Evolutionary conservation across 2,329 filamentous ascomycete genomes (phyloP).

Genomic region (Periconia macrospinosa): DNA sequence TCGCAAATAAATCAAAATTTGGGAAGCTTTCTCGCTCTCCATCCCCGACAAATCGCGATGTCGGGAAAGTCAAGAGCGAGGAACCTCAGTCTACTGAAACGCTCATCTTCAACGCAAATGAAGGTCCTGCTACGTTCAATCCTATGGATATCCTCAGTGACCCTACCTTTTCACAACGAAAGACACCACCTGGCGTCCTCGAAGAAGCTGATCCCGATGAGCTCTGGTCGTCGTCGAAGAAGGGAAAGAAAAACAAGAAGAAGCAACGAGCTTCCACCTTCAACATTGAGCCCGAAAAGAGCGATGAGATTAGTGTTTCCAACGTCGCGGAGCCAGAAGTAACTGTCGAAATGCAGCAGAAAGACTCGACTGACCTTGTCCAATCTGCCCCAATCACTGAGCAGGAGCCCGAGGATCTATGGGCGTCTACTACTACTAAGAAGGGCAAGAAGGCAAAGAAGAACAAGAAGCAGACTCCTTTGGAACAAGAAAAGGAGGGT

Average conservation of each 20-base stretch:
- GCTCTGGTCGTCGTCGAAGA: constrained; percentile 44
- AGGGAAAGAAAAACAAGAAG: constrained; percentile 52
- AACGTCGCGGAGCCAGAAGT: not conserved
- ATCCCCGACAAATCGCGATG: constrained; percentile 29
- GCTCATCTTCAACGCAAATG: constrained; percentile 21
- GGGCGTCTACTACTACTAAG: constrained; percentile 17
- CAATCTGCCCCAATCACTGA: constrained; percentile 4
- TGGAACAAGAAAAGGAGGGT: constrained; percentile 36
- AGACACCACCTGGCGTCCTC: constrained; percentile 34
- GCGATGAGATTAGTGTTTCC: not conserved
- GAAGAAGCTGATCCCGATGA: constrained; percentile 42
- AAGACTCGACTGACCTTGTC: constrained; percentile 1
- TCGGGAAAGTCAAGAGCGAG: constrained; percentile 15
- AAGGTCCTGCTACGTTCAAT: constrained; percentile 39
- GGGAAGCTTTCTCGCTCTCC: constrained; percentile 33
- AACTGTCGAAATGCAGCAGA: not conserved
- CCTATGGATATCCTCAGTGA: constrained; percentile 42
- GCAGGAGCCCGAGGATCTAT: constrained; percentile 9
- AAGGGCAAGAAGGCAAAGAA: constrained; percentile 35
- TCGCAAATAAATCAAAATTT: constrained; percentile 35
- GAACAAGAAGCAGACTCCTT: constrained; percentile 26
- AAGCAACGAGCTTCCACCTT: constrained; percentile 33
- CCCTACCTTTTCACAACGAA: constrained; percentile 38
- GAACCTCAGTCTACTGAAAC: constrained; percentile 16
- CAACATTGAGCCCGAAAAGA: constrained; percentile 10